Percentiles rank a stretch among this genome's conserved stretches.
Evolutionary conservation across 2,329 filamentous ascomycete genomes (phyloP).

Genomic region (Zarea fungicola): DNA sequence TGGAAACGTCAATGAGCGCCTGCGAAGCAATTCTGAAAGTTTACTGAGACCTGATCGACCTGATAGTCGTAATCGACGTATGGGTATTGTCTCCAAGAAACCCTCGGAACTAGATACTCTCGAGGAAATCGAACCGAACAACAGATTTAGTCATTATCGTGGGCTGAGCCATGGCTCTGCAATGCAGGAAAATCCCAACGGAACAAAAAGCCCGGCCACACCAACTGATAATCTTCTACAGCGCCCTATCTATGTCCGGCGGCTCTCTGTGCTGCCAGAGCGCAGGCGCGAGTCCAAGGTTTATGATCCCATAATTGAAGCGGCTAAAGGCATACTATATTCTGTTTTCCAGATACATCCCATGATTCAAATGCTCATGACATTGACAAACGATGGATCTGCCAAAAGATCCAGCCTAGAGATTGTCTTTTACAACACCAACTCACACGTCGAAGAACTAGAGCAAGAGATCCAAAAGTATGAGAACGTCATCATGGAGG

Average conservation of each 20-base stretch:
- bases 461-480: conserved; percentile 61
- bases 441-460: conserved; percentile 59
- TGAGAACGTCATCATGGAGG: conserved; percentile 42
- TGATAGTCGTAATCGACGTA: conserved; percentile 54
- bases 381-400: conserved; percentile 55
- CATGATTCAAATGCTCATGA: conserved; percentile 61
- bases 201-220: conserved; percentile 50
- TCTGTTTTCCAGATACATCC: conserved; percentile 64
- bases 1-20: conserved; percentile 62
- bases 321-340: conserved; percentile 61
- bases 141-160: conserved; percentile 62
- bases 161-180: conserved; percentile 65
- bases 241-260: conserved; percentile 57
- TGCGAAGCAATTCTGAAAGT: conserved; percentile 61
- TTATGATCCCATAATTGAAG: conserved; percentile 57
- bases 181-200: conserved; percentile 49
- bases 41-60: conserved; percentile 48
- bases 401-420: conserved; percentile 59
- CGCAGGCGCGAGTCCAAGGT: conserved; percentile 57
- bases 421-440: conserved; percentile 63
- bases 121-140: conserved; percentile 57
- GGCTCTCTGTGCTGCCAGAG: conserved; percentile 59
- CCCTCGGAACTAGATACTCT: conserved; percentile 56
- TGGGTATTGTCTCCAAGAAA: conserved; percentile 59
- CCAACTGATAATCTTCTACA: conserved; percentile 53